Percentiles rank a stretch among this genome's conserved stretches.
Conservation (phyloP, 129 eudicot genomes). For the Flaveria ramosissima region DNA sequence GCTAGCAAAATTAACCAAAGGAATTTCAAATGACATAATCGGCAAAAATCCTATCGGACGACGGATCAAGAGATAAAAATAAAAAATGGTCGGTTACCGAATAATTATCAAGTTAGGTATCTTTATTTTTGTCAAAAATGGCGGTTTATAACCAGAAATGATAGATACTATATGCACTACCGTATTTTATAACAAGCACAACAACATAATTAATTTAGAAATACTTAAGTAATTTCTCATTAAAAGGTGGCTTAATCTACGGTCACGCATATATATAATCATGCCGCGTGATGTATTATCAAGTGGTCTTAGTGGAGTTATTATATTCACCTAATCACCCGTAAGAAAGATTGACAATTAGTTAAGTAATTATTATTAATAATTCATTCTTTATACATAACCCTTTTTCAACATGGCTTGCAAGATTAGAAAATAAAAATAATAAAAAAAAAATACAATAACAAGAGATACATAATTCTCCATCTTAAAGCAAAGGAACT, state of each 20-base stretch:
- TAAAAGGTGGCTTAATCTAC: constrained; percentile 5
- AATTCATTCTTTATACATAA: neutral
- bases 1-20: no score
- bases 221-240: neutral
- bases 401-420: neutral
- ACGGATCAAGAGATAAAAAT: neutral
- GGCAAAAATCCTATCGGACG: neutral
- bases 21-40: no score
- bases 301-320: neutral
- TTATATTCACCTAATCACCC: neutral
- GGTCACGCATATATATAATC: neutral
- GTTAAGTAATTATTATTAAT: neutral
- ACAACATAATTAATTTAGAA: neutral
- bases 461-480: neutral
- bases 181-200: neutral
- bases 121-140: neutral
- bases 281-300: neutral
- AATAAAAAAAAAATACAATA: neutral
- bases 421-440: neutral
- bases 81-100: neutral
- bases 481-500: no score
- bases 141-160: neutral
- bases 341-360: constrained; percentile 12
- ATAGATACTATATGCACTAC: neutral
- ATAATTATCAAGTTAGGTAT: neutral